phyloP scores from a whole-genome alignment of 345 rosid species.

The Camelina sativa region DNA sequence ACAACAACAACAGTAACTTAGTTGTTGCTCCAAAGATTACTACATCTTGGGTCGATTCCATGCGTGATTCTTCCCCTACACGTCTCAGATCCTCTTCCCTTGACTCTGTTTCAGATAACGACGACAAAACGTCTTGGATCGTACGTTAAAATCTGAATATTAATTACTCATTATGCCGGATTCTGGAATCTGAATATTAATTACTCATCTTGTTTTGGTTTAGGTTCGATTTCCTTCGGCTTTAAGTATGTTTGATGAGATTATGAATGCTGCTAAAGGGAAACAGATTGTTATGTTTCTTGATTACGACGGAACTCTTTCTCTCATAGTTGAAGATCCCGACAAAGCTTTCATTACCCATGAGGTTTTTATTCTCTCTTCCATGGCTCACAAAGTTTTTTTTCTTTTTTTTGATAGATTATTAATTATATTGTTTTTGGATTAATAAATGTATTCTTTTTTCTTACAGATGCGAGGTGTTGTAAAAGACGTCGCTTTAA shows the following conservation, averaged over 20 bases:
- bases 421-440: background rate
- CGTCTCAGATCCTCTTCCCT: constrained; percentile 56
- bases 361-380: constrained; percentile 53
- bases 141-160: constrained; percentile 52
- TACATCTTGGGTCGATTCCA: constrained; percentile 73
- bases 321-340: constrained; percentile 96
- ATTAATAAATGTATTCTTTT: background rate
- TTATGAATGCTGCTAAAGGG: constrained; percentile 61
- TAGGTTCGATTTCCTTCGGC: constrained; percentile 90
- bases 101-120: constrained; percentile 47
- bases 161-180: background rate
- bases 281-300: constrained; percentile 92
- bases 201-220: background rate
- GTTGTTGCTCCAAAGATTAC: constrained; percentile 47
- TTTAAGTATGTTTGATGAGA: constrained; percentile 70
- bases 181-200: constrained; percentile 7
- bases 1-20: constrained; percentile 25
- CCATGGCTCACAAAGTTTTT: background rate
- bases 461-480: constrained; percentile 75
- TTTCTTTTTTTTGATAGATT: background rate
- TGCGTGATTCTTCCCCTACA: constrained; percentile 92
- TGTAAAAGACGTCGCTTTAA: constrained; percentile 66
- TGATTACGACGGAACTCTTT: constrained; percentile 95
- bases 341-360: constrained; percentile 87
- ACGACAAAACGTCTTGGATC: constrained; percentile 59